Conservation (phyloP, 805 yeast species). For the Suhomyces prunicola region DNA sequence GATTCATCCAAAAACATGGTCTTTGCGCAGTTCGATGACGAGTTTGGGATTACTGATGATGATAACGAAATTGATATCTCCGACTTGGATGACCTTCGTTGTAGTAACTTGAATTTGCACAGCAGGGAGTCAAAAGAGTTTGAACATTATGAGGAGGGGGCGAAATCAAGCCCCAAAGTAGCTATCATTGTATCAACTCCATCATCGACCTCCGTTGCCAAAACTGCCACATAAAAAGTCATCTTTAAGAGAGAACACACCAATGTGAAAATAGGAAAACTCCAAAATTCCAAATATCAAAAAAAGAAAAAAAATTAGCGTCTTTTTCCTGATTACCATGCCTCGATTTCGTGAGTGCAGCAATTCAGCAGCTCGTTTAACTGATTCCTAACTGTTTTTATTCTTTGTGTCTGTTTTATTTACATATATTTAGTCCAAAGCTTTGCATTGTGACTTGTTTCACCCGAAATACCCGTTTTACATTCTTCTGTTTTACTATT, state of each 20-base stretch:
- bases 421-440: neutral
- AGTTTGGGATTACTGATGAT: slow-evolving; percentile 30
- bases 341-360: neutral
- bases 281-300: neutral
- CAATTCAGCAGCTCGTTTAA: neutral
- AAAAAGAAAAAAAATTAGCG: neutral
- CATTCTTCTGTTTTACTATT: neutral
- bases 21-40: slow-evolving; percentile 42
- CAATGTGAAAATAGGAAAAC: neutral
- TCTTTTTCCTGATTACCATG: neutral
- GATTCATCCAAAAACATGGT: slow-evolving; percentile 35
- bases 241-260: too few species aligned
- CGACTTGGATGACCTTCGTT: slow-evolving; percentile 11
- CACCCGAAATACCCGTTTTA: neutral
- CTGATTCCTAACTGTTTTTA: neutral
- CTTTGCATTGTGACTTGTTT: neutral
- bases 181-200: slow-evolving; percentile 15
- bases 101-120: slow-evolving; percentile 4
- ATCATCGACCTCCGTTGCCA: slow-evolving; percentile 6
- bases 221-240: neutral
- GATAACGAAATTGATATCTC: slow-evolving; percentile 13
- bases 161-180: slow-evolving; percentile 4
- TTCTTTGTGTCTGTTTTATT: slow-evolving; percentile 1
- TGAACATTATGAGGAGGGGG: neutral
- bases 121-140: neutral